phyloP scores from a whole-genome alignment of 805 yeast genomes.

The Sugiyamaella smithiae region DNA sequence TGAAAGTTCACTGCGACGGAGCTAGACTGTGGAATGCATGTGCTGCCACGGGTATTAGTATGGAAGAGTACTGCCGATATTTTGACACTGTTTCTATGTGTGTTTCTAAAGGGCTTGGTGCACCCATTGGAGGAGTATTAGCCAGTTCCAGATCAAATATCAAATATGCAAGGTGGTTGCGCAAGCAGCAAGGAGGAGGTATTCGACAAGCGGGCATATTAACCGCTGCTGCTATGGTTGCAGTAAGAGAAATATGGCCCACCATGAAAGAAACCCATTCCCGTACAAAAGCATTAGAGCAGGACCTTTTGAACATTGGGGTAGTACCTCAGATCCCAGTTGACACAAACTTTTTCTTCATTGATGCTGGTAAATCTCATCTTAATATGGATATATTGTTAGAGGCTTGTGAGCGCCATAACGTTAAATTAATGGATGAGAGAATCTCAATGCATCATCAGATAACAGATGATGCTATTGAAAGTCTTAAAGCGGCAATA shows the following conservation, averaged over 20 bases:
- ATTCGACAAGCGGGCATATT: constrained; percentile 84
- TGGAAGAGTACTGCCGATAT: constrained; percentile 66
- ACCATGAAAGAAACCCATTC: constrained; percentile 50
- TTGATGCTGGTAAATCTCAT: constrained; percentile 56
- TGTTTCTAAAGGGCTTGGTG: constrained; percentile 84
- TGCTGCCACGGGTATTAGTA: constrained; percentile 64
- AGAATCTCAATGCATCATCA: constrained; percentile 82
- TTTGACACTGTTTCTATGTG: constrained; percentile 91
- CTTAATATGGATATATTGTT: constrained; percentile 57
- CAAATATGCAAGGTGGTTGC: constrained; percentile 78
- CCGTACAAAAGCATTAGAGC: constrained; percentile 48
- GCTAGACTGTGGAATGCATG: constrained; percentile 95
- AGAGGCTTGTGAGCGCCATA: constrained; percentile 54
- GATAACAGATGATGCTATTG: constrained; percentile 52
- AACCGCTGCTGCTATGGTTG: constrained; percentile 72
- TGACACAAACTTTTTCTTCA: constrained; percentile 78
- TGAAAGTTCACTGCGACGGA: constrained; percentile 82
- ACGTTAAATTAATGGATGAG: constrained; percentile 64
- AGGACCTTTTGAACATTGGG: constrained; percentile 34
- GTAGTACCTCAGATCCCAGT: constrained; percentile 66
- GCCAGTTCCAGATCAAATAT: constrained; percentile 65
- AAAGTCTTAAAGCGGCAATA: constrained; percentile 26
- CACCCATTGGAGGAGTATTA: constrained; percentile 86
- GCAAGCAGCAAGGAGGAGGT: constrained; percentile 92
- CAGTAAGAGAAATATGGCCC: constrained; percentile 69